Conservation (phyloP, 2,329 filamentous ascomycete species). For the Stemphylium beticola region DNA sequence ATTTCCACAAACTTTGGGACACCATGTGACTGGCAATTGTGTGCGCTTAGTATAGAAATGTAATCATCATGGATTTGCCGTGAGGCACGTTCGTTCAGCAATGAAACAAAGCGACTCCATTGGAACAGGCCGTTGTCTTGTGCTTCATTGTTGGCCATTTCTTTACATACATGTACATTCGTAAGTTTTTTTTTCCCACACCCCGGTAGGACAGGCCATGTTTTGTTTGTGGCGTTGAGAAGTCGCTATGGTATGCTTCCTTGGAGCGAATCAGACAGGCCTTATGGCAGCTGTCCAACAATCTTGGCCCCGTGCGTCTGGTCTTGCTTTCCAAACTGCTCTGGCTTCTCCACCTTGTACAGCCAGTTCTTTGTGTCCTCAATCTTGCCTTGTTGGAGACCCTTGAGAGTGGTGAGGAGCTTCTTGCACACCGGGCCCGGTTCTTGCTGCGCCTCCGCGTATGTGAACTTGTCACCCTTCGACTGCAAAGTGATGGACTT, state of each 20-base stretch:
- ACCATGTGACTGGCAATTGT: neutral
- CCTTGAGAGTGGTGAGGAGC: constrained; percentile 78
- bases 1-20: neutral
- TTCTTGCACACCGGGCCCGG: constrained; percentile 75
- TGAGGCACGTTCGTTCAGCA: neutral
- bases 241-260: neutral
- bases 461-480: constrained; percentile 62
- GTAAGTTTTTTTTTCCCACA: neutral
- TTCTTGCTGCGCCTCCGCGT: constrained; percentile 65
- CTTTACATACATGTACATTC: neutral
- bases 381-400: constrained; percentile 81
- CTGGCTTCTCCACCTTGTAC: constrained; percentile 51
- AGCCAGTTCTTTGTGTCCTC: constrained; percentile 81
- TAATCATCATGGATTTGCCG: neutral
- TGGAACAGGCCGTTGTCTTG: neutral
- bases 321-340: constrained; percentile 41
- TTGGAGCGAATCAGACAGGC: neutral
- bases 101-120: neutral
- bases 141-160: neutral
- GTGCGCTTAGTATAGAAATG: neutral
- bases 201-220: neutral
- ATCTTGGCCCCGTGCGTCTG: constrained; percentile 30
- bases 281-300: constrained; percentile 45
- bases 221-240: neutral
- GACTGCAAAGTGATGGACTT: constrained; percentile 81